Conservation (phyloP, 1,284 basidiomycete species). For the Earliella scabrosa region DNA sequence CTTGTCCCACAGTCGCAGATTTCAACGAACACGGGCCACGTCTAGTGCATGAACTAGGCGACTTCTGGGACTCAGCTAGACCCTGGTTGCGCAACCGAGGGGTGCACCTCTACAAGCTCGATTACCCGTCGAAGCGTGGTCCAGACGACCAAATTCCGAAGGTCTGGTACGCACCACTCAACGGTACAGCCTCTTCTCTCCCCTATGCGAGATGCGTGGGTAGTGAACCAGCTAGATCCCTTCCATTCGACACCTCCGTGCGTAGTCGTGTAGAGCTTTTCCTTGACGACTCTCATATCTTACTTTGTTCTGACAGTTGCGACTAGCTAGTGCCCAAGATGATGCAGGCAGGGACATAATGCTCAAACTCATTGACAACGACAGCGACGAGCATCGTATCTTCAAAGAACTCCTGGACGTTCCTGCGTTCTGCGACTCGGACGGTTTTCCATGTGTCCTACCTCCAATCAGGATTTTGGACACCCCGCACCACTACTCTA, state of each 20-base stretch:
- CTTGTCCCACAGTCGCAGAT: neutral
- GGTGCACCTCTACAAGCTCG: neutral
- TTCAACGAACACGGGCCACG: neutral
- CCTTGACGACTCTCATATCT: no score
- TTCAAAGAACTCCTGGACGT: neutral
- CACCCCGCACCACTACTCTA: neutral
- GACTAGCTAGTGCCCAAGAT: neutral
- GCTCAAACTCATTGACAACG: constrained; percentile 1
- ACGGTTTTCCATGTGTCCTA: constrained; percentile 1
- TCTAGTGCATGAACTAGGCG: neutral
- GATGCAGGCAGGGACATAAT: neutral
- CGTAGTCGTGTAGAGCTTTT: neutral
- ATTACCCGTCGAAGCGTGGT: neutral
- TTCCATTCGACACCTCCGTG: neutral
- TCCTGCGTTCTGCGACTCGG: neutral
- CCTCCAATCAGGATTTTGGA: constrained; percentile 6
- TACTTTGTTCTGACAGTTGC: neutral
- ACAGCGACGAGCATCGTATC: neutral
- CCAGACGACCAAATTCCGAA: neutral
- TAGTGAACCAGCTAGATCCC: no score
- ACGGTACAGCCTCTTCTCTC: neutral
- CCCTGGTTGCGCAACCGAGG: neutral
- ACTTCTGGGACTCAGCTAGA: neutral
- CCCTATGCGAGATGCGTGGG: neutral
- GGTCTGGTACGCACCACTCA: neutral